These are phyloP conservation scores for Phytopythium sindhum DNA, from an alignment of 352 stramenopile species.

Conservation along the genomic window DNA sequence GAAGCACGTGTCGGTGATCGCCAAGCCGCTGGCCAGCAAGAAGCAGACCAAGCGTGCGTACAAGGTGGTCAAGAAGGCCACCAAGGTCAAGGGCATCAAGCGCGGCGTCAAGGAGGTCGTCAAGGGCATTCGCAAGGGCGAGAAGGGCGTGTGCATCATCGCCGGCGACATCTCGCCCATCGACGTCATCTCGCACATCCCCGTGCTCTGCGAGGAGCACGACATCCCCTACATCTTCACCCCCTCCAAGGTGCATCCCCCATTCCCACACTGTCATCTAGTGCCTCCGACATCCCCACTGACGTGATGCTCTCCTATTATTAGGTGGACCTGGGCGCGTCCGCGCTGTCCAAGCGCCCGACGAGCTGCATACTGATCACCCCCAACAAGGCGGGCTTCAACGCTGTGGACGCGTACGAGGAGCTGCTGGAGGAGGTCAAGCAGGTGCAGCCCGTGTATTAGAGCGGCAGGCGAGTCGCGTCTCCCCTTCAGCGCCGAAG, in stretches of 20 bases:
- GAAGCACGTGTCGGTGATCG: constrained; percentile 90
- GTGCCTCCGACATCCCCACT: too few relatives aligned
- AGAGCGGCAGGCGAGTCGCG: constrained; percentile 14
- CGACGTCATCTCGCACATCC: constrained; percentile 99
- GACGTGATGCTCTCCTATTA: neutral
- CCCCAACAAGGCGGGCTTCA: constrained; percentile 89
- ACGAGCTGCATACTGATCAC: constrained; percentile 98
- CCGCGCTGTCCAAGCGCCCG: constrained; percentile 96
- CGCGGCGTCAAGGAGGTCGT: constrained; percentile 99
- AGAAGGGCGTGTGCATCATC: constrained; percentile 98
- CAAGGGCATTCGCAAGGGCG: constrained; percentile 96
- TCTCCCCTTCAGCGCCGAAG: neutral
- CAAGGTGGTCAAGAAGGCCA: constrained; percentile 95
- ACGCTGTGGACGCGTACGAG: constrained; percentile 87
- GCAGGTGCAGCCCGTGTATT: constrained; percentile 84
- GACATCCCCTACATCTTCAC: constrained; percentile 99
- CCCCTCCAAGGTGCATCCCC: constrained; percentile 87
- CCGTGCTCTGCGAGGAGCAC: constrained; percentile 98
- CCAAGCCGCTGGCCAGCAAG: constrained; percentile 96
- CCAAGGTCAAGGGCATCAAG: constrained; percentile 95
- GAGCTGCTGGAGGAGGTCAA: constrained; percentile 89
- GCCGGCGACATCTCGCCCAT: constrained; percentile 99
- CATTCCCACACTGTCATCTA: neutral
- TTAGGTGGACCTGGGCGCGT: constrained; percentile 91
- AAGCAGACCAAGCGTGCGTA: constrained; percentile 95